Base-by-base conservation (phyloP, 768 basidiomycete species). In the Favolaschia claudopus region DNA sequence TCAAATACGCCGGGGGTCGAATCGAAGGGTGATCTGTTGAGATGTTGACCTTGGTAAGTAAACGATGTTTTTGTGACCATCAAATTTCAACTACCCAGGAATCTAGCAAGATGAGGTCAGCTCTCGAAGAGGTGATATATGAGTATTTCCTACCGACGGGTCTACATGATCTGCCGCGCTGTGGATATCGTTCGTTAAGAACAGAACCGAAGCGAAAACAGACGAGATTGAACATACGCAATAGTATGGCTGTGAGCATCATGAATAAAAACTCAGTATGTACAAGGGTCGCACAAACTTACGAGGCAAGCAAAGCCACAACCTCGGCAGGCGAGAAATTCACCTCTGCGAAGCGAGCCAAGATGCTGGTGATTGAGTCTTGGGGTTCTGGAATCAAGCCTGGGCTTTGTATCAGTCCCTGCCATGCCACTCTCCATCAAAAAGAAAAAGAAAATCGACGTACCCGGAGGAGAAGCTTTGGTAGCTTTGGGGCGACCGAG, bases 1-100 rank as follows among this genome's bases (percentile, higher is more conserved):
- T 76, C 74, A 24, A 76, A 72, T 1, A 64, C 39, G 7, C 39
- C 44, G 5, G 74, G 74, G 9, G 74, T 76, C 5, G 73, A 71
- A 56, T 77, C 75, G 63, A 76, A 76, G 1, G 75, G 70, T 27
- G 69, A 62, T 46, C 67, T 40, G 17, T n/a, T 29, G 3, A 24
- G 55, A 28, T 51, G 53, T 34, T 24, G 19, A 32, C n/a, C n/a
- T 5, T 14, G 32, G 2, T 45, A 3, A 17, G 42, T 27, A 67
- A 64, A 1, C 65, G 62, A 34, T 64, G 60, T 32, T 50, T 60
- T 62, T 72, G n/a, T 12, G 19, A 24, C 40, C 3, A 1, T 42
- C 50, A 39, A 7, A 32, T n/a, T 34, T 54, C 24, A 27, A 54
- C 8, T 54, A 54, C 52, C 66, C 61, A 37, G 50, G 54, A 31